A percentile compares a stretch with the other conserved stretches of the same genome.
Evolutionary conservation across 129 eudicot genomes (phyloP).

Genomic region (Daucus carota): DH1_v3.0 NC_030382.2:45397501-45398000

Average conservation of each 20-base stretch:
- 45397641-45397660: background rate
- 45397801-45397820: constrained; percentile 66
- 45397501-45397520: background rate
- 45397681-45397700: background rate
- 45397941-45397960: background rate
- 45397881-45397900: constrained; percentile 39
- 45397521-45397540: background rate
- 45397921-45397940: background rate
- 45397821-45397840: constrained; percentile 77
- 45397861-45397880: constrained; percentile 67
- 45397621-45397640: background rate
- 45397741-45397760: constrained; percentile 2
- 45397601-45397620: background rate
- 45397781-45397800: constrained; percentile 77
- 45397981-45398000: constrained; percentile 83
- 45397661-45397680: background rate
- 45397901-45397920: constrained; percentile 11
- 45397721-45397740: background rate
- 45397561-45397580: background rate
- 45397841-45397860: constrained; percentile 70
- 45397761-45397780: constrained; percentile 49
- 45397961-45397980: constrained; percentile 63
- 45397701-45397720: background rate
- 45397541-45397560: background rate
- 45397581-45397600: background rate